Percentiles rank a stretch among this genome's conserved stretches.
Evolutionary conservation across 2,329 filamentous ascomycete species (phyloP).

Genomic region (Hymenoscyphus fraxineus): DNA sequence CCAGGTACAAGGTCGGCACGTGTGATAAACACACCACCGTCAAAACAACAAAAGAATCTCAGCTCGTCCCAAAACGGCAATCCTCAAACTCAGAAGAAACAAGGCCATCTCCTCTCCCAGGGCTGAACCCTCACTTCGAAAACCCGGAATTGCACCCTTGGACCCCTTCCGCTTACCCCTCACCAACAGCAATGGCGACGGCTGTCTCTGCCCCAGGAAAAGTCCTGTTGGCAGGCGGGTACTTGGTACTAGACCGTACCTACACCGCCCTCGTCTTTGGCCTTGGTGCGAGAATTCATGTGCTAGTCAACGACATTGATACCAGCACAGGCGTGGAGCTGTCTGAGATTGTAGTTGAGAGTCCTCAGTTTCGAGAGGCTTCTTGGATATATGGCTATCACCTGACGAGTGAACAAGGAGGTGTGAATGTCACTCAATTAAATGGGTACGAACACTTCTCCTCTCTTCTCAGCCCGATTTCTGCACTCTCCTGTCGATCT

Average conservation of each 20-base stretch:
- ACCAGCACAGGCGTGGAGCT: constrained; percentile 61
- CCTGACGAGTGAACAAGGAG: constrained; percentile 66
- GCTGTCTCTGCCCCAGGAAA: constrained; percentile 88
- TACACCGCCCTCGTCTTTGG: constrained; percentile 75
- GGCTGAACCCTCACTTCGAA: neutral
- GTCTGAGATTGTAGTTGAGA: constrained; percentile 77
- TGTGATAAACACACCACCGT: neutral
- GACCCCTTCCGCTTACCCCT: neutral
- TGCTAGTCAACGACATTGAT: constrained; percentile 54
- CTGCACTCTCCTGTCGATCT: constrained; percentile 4
- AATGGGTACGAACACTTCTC: constrained; percentile 56
- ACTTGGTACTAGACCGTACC: constrained; percentile 83
- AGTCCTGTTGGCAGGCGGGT: constrained; percentile 90
- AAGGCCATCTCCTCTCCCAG: neutral
- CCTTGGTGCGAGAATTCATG: constrained; percentile 64
- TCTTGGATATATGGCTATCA: constrained; percentile 85
- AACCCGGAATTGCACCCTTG: neutral
- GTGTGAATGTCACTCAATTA: constrained; percentile 75
- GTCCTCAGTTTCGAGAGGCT: constrained; percentile 85
- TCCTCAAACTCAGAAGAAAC: neutral
- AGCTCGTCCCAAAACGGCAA: neutral
- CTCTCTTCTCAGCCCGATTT: constrained; percentile 3
- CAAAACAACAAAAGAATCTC: constrained; percentile 1
- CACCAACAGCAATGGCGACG: constrained; percentile 19
- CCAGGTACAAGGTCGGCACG: constrained; percentile 2